These are phyloP conservation scores for Pyrenophora teres DNA, from an alignment of 2,329 filamentous ascomycete genomes.

Conservation along the genomic window DNA sequence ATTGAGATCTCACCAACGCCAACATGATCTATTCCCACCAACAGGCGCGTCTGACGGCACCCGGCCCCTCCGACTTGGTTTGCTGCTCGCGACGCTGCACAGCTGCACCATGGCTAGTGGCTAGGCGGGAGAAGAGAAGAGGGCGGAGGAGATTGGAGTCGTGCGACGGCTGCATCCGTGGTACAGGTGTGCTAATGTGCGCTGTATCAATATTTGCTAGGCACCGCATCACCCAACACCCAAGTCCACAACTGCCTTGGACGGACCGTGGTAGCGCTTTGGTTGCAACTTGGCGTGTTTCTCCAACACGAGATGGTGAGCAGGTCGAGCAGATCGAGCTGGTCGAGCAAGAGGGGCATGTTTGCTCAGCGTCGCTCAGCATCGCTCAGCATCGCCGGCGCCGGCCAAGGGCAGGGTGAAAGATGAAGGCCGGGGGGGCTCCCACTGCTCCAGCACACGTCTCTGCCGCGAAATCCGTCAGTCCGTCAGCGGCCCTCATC, in stretches of 20 bases:
- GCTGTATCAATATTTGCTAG: constrained; percentile 10
- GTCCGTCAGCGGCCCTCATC: constrained; percentile 36
- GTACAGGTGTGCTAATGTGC: background rate
- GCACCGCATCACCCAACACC: constrained; percentile 4
- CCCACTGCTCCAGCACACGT: constrained; percentile 7
- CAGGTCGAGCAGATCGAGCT: too few relatives aligned
- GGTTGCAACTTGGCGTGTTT: constrained; percentile 7
- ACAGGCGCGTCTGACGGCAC: constrained; percentile 3
- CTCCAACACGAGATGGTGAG: constrained; percentile 1
- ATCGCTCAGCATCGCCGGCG: constrained; percentile 5
- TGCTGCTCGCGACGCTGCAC: constrained; percentile 9
- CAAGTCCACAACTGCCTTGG: constrained; percentile 22
- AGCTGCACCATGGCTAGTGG: constrained; percentile 5
- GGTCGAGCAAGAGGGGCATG: background rate
- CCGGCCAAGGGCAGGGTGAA: constrained; percentile 11
- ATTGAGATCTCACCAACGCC: constrained; percentile 10
- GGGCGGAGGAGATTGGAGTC: constrained; percentile 3
- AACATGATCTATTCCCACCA: constrained; percentile 18
- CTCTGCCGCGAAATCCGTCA: constrained; percentile 38
- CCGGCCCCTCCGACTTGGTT: constrained; percentile 8
- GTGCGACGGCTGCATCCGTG: constrained; percentile 7
- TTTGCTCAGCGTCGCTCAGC: constrained; percentile 14
- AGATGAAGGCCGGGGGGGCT: constrained; percentile 3
- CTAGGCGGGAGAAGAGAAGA: background rate
- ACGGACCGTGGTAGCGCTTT: constrained; percentile 21